Evolutionary conservation across 352 stramenopile genomes (phyloP), one percentile per base, ranked within the genome.

Genomic region (Pythium insidiosum): DNA sequence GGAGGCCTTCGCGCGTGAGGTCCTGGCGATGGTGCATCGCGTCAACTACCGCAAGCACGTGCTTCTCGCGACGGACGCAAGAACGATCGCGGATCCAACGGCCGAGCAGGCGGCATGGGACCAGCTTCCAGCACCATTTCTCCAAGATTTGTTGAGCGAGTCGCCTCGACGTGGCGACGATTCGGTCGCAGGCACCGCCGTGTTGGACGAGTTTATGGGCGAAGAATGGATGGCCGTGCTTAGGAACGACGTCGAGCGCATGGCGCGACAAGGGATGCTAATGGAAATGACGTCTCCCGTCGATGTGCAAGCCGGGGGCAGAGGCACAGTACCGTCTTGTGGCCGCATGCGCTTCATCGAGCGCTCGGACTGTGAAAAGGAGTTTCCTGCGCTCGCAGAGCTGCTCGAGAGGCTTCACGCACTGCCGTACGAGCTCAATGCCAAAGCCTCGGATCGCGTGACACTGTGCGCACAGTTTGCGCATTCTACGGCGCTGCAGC

Each of bases 1-100:
- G 37, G 81, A 95, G 47, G 81, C 81, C 0, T 94, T 95, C 61
- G 79, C 66, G 0, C 63, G 83, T 31, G 78, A 95, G 45, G 61
- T 94, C 18, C 41, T 94, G 25, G 63, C 67, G 10, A 90, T 95
- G 76, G 70, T 95, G 16, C 81, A 86, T 37, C 77, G 77, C 5
- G 68, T 94, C 12, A 92, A 91, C 52, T 61, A 68, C 45, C 70
- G 88, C 48, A 90, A 93, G 50, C 80, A 93, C 45, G 60, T 75
- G 20, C 38, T 82, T 45, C 47, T 95, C 11, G 78, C 79, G 4
- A 83, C 86, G 38, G 73, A 91, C 34, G 53, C 43, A 12, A 57
- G 73, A 1, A 66, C 69, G 30, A 41, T 90, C 2, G 84, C 84
- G 0, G 71, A 90, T 28, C 68, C 67, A 6, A 63, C 44, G 4